Base-by-base conservation (phyloP, 2,329 filamentous ascomycete species). In the Cercospora zeae-maydis region DNA sequence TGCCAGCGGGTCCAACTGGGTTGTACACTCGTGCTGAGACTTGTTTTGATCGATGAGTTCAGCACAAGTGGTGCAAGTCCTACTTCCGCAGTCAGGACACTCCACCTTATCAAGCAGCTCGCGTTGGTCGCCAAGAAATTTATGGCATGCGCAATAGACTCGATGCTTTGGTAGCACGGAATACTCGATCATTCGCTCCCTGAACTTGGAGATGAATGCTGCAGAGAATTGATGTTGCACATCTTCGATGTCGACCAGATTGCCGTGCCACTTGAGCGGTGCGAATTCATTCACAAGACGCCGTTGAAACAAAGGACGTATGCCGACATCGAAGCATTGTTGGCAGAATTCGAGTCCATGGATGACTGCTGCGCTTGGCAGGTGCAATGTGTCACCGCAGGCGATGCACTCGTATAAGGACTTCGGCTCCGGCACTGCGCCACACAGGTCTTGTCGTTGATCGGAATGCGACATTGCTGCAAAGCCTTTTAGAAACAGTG, bases 271-370 rank as follows among this genome's bases (percentile, higher is more conserved):
- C 13, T 14, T 6, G 3, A 58, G 16, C 21, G 53, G 37, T 36
- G 59, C 37, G 33, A 30, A 24, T 31, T 62, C 59, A 30, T 56
- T 36, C 2, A 31, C 27, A 30, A 61, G 52, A 27, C 52, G 11
- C 4, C 4, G 31, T 30, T 62, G 27, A 21, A 62, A 62, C n/a
- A 51, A 27, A n/a, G 59, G 59, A 27, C 59, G 59, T n/a, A 62
- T 37, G 1, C 52, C 52, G 14, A 3, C 10, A 11, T 62, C 53
- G 52, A 62, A 62, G 33, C 59, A 62, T 36, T 21, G 16, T 24
- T 57, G 59, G 33, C 59, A 62, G 39, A 36, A 31, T 34, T 31
- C 42, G 42, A 49, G 42, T 49, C 42, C 42, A n/a, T 49, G 42
- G 21, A 49, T 27, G 0, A n/a, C 1, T 49, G 42, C 21, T 49